Evolutionary conservation across 2,329 filamentous ascomycete genomes (phyloP), one percentile per base, ranked within the genome.

Genomic region (Hypoxylon sp.): DNA sequence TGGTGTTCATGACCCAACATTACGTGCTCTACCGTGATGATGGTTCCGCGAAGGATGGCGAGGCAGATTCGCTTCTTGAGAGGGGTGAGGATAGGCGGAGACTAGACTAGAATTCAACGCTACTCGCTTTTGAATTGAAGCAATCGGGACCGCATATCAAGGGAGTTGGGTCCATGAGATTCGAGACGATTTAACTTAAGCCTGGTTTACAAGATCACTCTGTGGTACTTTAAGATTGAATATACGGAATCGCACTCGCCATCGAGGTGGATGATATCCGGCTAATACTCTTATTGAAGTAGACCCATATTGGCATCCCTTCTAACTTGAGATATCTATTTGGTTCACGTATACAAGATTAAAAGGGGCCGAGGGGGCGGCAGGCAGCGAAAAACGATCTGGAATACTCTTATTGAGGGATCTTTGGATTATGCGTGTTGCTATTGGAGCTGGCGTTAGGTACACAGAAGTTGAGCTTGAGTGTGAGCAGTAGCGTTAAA

Each of bases 1-100:
- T 92, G 33, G 84, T 97, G 53, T 98, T 98, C 78, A 91, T 98
- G 57, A 76, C 87, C 3, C 96, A 99, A 82, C 96, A 98, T 80
- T 98, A 94, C 75, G 82, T 94, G 37, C 79, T 97, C 19, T 98
- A 97, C 77, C 78, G 77, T 14, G 76, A 76, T 3, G 72, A 75
- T 2, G 72, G 70, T n/a, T 48, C 67, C 26, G 65, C 51, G 3
- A 78, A 78, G 71, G 68, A 73, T 14, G 73, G 61, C 5, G 82
- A 84, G 75, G 72, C 73, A 39, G 80, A 81, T 13, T 67, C 77
- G n/a, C 71, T 84, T 46, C 74, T 83, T 37, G 78, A 78, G 66
- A 67, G 74, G 13, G 78, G 76, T 14, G 78, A 75, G 50, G 67
- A 63, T 22, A 66, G 71, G 29, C 72, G 73, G 70, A 79, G 80